phyloP scores from a whole-genome alignment of 2,329 filamentous ascomycete species.

The Sclerotinia trifoliorum region DNA sequence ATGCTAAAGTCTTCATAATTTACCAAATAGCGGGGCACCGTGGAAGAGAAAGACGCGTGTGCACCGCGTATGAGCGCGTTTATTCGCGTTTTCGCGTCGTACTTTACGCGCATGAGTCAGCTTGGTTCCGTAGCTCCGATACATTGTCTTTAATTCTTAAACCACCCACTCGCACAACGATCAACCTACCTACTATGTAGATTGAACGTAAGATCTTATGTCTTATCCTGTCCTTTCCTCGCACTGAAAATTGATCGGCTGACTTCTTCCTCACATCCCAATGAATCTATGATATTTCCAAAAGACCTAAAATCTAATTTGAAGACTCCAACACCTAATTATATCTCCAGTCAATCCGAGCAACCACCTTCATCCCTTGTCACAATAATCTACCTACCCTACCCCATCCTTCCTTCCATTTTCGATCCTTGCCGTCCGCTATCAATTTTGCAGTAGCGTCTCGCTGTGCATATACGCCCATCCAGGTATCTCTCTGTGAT shows the following conservation, averaged over 20 bases:
- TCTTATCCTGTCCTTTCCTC: not conserved
- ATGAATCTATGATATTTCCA: not conserved
- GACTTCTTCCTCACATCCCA: slow-evolving; percentile 8
- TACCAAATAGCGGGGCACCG: slow-evolving; percentile 9
- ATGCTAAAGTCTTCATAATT: not conserved
- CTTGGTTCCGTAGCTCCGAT: not conserved
- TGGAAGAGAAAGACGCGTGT: slow-evolving; percentile 5
- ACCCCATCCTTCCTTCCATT: not conserved
- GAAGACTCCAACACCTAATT: not conserved
- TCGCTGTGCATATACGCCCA: not conserved
- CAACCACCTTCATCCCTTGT: slow-evolving; percentile 1
- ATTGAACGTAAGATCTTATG: not conserved
- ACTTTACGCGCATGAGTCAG: slow-evolving; percentile 3
- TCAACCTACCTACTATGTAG: no score
- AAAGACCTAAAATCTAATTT: not conserved
- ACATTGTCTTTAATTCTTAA: slow-evolving; percentile 4
- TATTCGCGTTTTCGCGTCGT: not conserved
- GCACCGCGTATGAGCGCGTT: not conserved
- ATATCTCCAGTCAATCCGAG: not conserved
- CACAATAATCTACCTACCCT: not conserved
- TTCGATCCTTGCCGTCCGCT: slow-evolving; percentile 17
- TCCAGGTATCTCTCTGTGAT: not conserved
- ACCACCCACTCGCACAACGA: no score
- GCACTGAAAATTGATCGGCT: not conserved
- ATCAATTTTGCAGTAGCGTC: slow-evolving; percentile 21